Conservation (phyloP, 176 grass and related monocot species). For the Sorghum bicolor region Sorghum_bicolor_NCBIv3 NC_012875.2:56547001-56547500, state of each 20-base stretch:
- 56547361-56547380: conserved; percentile 14
- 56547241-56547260: conserved; percentile 15
- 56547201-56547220: not conserved
- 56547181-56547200: conserved; percentile 26
- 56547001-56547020: not conserved
- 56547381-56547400: conserved; percentile 3
- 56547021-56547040: not conserved
- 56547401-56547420: not conserved
- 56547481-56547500: not conserved
- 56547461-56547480: conserved; percentile 2
- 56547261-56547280: not conserved
- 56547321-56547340: conserved; percentile 6
- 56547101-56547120: not conserved
- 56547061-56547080: not conserved
- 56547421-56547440: not conserved
- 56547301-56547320: not conserved
- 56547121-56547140: not conserved
- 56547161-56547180: not conserved
- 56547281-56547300: not conserved
- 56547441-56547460: not conserved
- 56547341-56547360: conserved; percentile 18
- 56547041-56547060: not conserved
- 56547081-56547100: not conserved
- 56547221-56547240: not conserved
- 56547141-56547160: not conserved